A percentile compares a stretch with the other conserved stretches of the same genome.
Evolutionary conservation across 805 yeast genomes (phyloP).

Genomic region (Pichia phayaonensis): DNA sequence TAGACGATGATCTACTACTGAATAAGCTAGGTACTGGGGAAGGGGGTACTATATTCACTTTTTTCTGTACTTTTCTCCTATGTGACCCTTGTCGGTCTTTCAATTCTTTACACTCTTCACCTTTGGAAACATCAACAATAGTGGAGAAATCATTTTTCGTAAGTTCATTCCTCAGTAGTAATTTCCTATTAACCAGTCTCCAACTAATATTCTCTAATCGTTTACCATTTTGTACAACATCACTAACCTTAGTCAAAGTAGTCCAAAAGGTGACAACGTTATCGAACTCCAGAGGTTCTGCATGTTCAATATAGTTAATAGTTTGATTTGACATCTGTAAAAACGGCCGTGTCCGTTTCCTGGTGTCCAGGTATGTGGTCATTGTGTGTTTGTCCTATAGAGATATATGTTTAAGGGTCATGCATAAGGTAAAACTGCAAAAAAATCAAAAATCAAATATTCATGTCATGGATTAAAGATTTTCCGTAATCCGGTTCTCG

Average conservation of each 20-base stretch:
- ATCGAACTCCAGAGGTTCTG: conserved; percentile 25
- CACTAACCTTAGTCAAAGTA: conserved; percentile 29
- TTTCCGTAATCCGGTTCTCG: background rate
- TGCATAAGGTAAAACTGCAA: background rate
- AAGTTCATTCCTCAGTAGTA: conserved; percentile 20
- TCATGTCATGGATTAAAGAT: background rate
- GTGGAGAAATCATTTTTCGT: conserved; percentile 24
- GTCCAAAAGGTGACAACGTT: conserved; percentile 36
- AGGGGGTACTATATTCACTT: background rate
- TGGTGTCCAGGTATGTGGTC: conserved; percentile 15
- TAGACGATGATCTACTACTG: background rate
- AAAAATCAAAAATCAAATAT: background rate
- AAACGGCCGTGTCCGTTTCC: conserved; percentile 24
- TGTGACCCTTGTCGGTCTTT: background rate
- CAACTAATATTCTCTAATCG: conserved; percentile 31
- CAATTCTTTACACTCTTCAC: conserved; percentile 1
- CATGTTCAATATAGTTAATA: background rate
- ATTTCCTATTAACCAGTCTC: conserved; percentile 29
- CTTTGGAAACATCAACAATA: conserved; percentile 21
- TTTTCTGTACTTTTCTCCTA: background rate
- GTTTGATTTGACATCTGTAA: conserved; percentile 22
- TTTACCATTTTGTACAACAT: conserved; percentile 26
- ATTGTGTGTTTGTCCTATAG: background rate
- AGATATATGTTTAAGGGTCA: background rate
- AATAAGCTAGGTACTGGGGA: background rate